Evolutionary conservation across 2,329 filamentous ascomycete genomes (phyloP), one percentile per base, ranked within the genome.

Genomic region (Cucurbitaria berberidis): DNA sequence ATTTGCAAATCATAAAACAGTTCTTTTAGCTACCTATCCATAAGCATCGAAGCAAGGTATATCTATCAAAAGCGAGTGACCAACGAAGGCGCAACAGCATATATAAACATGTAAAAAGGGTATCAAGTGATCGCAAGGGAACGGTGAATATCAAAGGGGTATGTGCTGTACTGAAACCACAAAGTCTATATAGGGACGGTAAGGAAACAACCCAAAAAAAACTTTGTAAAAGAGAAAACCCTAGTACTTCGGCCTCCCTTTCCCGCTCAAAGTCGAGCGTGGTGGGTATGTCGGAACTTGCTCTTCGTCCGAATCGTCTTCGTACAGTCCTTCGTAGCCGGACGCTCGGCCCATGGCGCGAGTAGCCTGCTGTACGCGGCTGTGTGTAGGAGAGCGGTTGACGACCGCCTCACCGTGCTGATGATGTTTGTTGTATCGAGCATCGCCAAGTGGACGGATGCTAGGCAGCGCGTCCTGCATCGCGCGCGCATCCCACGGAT

Each of bases 401-500:
- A 60, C 52, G 21, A 60, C 51, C 13, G 57, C 55, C 21, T 62
- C 54, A n/a, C 59, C 61, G 3, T 57, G 48, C 34, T 54, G 56
- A 13, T 54, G 56, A 13, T 56, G 44, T 8, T 59, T 51, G 8
- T 57, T 44, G 32, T 62, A 55, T 10, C 59, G 60, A 9, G 48
- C 45, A 24, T 51, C 45, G 10, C 44, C 26, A 9, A 34, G 15
- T 5, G 59, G 55, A 0, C 63, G 48, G 0, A 58, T 24, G 8
- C 48, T 18, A 1, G 69, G 68, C 11, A 70, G 54, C 5, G 61
- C 57, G 4, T 58, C 52, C 3, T 51, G 55, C 49, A 67, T 32
- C 26, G 47, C 55, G 26, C 66, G 68, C 4, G 53, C 32, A 16
- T 72, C 68, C 69, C 69, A 73, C 0, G 66, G 59, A 18, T 66